These are phyloP conservation scores for Diplodia seriata DNA, from an alignment of 2,329 filamentous ascomycete genomes.

Conservation along the genomic window DNA sequence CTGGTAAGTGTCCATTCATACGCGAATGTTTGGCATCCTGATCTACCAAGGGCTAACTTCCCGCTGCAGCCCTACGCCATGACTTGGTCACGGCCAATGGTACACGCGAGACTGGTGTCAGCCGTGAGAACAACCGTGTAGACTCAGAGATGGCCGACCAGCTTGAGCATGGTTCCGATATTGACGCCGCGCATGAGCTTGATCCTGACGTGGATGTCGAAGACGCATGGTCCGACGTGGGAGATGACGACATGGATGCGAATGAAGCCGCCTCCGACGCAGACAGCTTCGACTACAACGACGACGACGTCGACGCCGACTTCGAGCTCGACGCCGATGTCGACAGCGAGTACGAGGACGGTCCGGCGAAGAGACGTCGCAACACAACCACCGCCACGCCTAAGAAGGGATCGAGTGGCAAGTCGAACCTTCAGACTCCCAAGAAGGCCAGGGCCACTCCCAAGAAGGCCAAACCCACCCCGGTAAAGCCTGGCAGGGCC, in stretches of 20 bases:
- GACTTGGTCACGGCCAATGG: neutral
- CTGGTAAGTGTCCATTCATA: neutral
- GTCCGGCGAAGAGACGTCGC: neutral
- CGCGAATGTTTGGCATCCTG: neutral
- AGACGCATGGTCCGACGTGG: neutral
- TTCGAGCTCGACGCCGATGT: conserved; percentile 26
- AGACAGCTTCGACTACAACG: neutral
- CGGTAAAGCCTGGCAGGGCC: neutral
- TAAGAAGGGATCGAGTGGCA: neutral
- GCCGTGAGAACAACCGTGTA: neutral
- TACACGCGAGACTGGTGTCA: neutral
- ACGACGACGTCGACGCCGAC: neutral
- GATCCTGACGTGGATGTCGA: neutral
- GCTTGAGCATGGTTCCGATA: neutral
- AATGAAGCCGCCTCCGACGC: neutral
- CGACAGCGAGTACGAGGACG: conserved; percentile 16
- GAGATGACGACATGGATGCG: neutral
- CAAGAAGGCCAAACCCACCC: neutral
- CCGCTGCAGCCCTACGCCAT: neutral
- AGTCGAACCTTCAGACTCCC: neutral
- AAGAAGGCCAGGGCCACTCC: neutral
- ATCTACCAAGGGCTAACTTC: neutral
- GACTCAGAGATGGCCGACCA: neutral
- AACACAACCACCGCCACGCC: neutral
- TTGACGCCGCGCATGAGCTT: neutral